Conservation (phyloP, 768 basidiomycete species). For the Boletus speciosus region DNA sequence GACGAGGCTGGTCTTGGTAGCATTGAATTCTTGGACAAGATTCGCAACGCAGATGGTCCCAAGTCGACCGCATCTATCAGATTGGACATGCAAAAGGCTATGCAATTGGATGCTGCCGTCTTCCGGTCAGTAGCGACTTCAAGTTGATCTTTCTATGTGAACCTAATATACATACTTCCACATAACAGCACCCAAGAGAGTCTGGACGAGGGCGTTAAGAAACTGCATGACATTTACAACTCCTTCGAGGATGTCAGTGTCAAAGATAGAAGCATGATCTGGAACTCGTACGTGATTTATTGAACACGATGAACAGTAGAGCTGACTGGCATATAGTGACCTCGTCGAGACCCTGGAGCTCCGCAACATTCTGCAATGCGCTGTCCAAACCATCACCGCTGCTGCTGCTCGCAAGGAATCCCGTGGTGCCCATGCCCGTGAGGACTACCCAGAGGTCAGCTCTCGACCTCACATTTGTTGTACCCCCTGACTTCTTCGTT, state of each 20-base stretch:
- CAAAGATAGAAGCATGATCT: slow-evolving; percentile 99
- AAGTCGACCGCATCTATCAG: slow-evolving; percentile 88
- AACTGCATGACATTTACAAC: slow-evolving; percentile 82
- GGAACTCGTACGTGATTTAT: slow-evolving; percentile 82
- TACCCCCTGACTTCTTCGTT: not conserved
- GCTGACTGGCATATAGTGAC: slow-evolving; percentile 52
- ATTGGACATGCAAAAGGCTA: slow-evolving; percentile 97
- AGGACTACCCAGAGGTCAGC: slow-evolving; percentile 91
- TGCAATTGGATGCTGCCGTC: slow-evolving; percentile 97
- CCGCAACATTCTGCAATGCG: slow-evolving; percentile 92
- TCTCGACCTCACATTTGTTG: not conserved
- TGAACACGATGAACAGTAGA: not conserved
- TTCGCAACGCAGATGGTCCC: slow-evolving; percentile 78
- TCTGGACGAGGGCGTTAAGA: slow-evolving; percentile 89
- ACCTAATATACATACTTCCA: slow-evolving; percentile 1
- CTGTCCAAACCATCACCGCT: slow-evolving; percentile 91
- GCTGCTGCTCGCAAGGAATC: slow-evolving; percentile 95
- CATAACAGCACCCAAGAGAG: slow-evolving; percentile 71
- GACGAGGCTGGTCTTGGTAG: slow-evolving; percentile 82
- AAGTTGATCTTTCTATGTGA: not conserved
- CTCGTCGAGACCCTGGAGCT: slow-evolving; percentile 96
- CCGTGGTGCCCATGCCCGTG: slow-evolving; percentile 97
- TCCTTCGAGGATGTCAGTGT: slow-evolving; percentile 89
- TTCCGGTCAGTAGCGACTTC: slow-evolving; percentile 60
- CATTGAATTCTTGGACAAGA: slow-evolving; percentile 85